phyloP scores from a whole-genome alignment of 2,329 filamentous ascomycete species.

The Botrytis byssoidea region DNA sequence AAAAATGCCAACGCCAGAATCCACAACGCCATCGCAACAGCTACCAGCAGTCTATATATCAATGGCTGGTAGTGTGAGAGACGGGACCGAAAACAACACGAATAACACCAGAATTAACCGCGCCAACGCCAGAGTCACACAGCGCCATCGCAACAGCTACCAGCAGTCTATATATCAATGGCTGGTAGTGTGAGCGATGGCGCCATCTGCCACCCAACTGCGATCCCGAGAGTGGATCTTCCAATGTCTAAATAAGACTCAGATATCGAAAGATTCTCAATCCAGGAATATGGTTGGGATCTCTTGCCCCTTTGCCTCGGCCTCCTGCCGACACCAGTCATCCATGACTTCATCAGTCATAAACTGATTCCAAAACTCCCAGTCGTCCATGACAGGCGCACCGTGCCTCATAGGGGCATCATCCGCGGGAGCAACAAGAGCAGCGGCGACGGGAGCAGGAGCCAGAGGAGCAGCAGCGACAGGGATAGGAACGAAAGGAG shows the following conservation, averaged over 20 bases:
- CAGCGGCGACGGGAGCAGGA: background rate
- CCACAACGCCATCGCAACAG: background rate
- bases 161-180: background rate
- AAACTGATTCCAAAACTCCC: too few species aligned
- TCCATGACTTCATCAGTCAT: accelerated
- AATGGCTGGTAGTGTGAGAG: background rate
- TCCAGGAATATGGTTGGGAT: background rate
- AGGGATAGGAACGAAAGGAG: too few species aligned
- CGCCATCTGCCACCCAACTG: background rate
- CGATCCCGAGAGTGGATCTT: background rate
- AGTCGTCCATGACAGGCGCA: background rate
- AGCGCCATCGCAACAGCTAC: background rate
- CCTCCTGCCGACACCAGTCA: background rate
- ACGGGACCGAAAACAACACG: too few species aligned
- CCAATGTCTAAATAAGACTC: background rate
- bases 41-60: background rate
- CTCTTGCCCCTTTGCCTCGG: background rate
- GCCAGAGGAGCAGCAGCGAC: accelerated
- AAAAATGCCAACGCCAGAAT: background rate
- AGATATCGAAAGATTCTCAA: background rate
- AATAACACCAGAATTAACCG: background rate
- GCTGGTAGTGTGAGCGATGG: background rate
- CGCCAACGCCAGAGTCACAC: background rate
- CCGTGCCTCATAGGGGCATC: too few species aligned
- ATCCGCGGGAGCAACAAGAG: too few species aligned